Percentiles rank a stretch among this genome's conserved stretches.
phyloP scores from a whole-genome alignment of 192 early-diverging fungal genomes.

The Mortierella alpina region DNA sequence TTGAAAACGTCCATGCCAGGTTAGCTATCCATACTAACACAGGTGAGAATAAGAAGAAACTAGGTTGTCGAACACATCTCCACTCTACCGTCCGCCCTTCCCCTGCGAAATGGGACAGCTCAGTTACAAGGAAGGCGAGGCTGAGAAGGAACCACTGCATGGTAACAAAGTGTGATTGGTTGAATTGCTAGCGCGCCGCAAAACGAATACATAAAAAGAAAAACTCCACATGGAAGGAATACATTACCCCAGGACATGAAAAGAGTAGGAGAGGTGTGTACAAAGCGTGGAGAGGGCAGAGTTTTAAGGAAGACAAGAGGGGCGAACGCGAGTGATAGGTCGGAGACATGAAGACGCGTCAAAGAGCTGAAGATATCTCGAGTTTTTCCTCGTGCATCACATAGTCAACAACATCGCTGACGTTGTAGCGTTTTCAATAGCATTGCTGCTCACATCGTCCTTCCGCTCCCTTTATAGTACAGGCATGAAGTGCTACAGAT shows the following conservation, averaged over 20 bases:
- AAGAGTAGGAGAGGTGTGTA: no score
- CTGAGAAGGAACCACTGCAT: constrained; percentile 4
- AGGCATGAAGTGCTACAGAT: not conserved
- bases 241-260: not conserved
- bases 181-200: not conserved
- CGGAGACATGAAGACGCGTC: not conserved
- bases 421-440: no score
- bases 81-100: constrained; percentile 7
- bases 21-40: not conserved
- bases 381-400: no score
- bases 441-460: no score
- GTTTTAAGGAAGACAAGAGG: not conserved
- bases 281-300: no score
- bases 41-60: constrained; percentile 2
- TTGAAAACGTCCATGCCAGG: not conserved
- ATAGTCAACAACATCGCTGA: no score
- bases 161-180: not conserved
- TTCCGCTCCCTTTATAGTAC: not conserved
- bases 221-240: not conserved
- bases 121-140: constrained; percentile 5
- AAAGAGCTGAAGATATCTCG: no score
- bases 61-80: not conserved
- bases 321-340: not conserved
- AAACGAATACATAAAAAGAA: not conserved
- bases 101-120: not conserved